Percentiles rank a stretch among this genome's conserved stretches.
phyloP scores from a whole-genome alignment of 2,329 filamentous ascomycete species.

The Xylaria sp. region DNA sequence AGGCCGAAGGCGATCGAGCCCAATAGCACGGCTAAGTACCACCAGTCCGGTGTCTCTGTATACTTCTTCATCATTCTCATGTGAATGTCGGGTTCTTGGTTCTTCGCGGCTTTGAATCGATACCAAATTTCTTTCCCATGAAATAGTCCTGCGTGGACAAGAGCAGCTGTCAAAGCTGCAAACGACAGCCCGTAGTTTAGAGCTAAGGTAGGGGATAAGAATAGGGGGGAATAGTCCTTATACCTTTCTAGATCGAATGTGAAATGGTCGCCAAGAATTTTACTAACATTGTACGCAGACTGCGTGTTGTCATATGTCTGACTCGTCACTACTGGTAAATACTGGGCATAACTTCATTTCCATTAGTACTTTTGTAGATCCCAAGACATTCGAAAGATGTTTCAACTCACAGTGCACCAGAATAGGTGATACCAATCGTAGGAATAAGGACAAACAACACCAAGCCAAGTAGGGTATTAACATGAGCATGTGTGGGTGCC shows the following conservation, averaged over 20 bases:
- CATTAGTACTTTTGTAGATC: slow-evolving; percentile 29
- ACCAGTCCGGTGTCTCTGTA: slow-evolving; percentile 63
- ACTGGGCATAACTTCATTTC: slow-evolving; percentile 56
- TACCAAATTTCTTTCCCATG: slow-evolving; percentile 58
- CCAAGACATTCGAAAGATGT: background rate
- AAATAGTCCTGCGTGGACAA: slow-evolving; percentile 53
- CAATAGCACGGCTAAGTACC: slow-evolving; percentile 59
- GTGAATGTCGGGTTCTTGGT: slow-evolving; percentile 62
- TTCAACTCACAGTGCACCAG: slow-evolving; percentile 52
- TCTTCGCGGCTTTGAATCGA: slow-evolving; percentile 57
- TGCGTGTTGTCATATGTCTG: slow-evolving; percentile 68
- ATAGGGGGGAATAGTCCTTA: slow-evolving; percentile 64
- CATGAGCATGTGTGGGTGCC: slow-evolving; percentile 52
- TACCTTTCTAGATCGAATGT: slow-evolving; percentile 64
- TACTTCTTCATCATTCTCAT: slow-evolving; percentile 65
- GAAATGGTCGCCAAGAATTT: slow-evolving; percentile 60
- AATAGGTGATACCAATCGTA: slow-evolving; percentile 60
- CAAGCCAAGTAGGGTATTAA: slow-evolving; percentile 56
- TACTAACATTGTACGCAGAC: slow-evolving; percentile 59
- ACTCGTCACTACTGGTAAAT: slow-evolving; percentile 65
- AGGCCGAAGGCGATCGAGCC: slow-evolving; percentile 60
- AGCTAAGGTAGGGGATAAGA: slow-evolving; percentile 59
- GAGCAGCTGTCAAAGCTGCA: slow-evolving; percentile 59
- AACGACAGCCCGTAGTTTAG: slow-evolving; percentile 63
- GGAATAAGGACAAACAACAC: slow-evolving; percentile 54